Conservation (phyloP, 2,329 filamentous ascomycete genomes). For the Seiridium unicorne region DNA sequence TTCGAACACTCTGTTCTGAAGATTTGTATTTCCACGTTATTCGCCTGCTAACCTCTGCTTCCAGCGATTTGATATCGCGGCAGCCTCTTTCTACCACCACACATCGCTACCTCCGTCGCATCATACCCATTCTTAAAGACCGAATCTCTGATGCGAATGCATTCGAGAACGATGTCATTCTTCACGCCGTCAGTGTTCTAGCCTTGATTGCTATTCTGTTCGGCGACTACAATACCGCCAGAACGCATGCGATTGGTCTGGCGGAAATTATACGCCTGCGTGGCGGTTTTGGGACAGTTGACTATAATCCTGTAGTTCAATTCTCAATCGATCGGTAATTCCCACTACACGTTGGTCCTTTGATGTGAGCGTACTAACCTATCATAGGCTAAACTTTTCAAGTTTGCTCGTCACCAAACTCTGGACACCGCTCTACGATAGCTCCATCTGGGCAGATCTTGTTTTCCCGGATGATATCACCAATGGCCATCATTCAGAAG, state of each 20-base stretch:
- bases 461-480: background rate
- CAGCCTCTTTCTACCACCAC: background rate
- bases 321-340: background rate
- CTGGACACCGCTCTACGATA: background rate
- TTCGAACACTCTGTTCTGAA: background rate
- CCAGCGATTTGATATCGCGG: background rate
- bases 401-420: slow-evolving; percentile 2
- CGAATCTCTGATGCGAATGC: background rate
- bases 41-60: background rate
- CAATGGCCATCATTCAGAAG: background rate
- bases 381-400: background rate
- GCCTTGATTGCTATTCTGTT: background rate
- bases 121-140: background rate
- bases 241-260: background rate
- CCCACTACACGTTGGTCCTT: background rate
- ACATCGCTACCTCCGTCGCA: background rate
- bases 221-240: background rate
- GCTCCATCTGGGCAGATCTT: background rate
- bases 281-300: background rate
- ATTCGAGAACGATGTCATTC: background rate
- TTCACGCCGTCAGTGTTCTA: background rate
- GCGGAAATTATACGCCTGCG: background rate
- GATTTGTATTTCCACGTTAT: background rate
- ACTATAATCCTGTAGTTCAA: background rate
- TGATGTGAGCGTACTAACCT: background rate